Evolutionary conservation across 306 rosid genomes (phyloP), one percentile per base, ranked within the genome.

Genomic region (Castanea mollissima): DNA sequence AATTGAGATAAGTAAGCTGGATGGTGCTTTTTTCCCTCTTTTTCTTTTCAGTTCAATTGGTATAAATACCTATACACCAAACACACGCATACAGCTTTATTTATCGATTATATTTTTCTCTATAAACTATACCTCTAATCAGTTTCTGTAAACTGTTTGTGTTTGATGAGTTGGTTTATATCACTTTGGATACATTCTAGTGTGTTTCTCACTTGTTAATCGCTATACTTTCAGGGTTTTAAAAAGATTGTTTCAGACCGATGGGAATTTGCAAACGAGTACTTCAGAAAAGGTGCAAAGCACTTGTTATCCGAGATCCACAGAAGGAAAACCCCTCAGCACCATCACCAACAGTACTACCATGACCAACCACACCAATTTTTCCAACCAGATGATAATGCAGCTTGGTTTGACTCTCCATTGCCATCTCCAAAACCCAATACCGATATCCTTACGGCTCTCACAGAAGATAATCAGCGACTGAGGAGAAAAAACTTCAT

Each of bases 241-340:
- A 92, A 90, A 83, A 92, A 92, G 81, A 83, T 87, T 31, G 97
- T 88, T 15, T 88, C 97, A 54, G 95, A 92, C 69, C 86, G 97
- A 69, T 92, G 97, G 97, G 97, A 92, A 71, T 92, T 92, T 67
- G 89, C 95, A 68, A 92, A 92, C 71, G 95, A 92, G 46, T 84
- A 84, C 75, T 92, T 92, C 89, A 92, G 75, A 76, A 92, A 82
- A 90, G 97, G 97, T 80, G 88, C 88, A 7, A 87, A 85, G 63
- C 88, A 89, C 49, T 82, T 90, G 14, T 38, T 92, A 31, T 81
- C 86, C 35, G 92, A 87, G 82, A 92, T 92, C 81, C 97, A 92
- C 34, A 90, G 97, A 51, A 90, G 93, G 81, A 92, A 92, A 80
- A 71, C 90, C 34, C 82, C 89, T 74, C 92, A 90, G 5, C 84